These are phyloP conservation scores for Leishmania tarentolae DNA, from an alignment of 208 protist species.

Conservation along the genomic window DNA sequence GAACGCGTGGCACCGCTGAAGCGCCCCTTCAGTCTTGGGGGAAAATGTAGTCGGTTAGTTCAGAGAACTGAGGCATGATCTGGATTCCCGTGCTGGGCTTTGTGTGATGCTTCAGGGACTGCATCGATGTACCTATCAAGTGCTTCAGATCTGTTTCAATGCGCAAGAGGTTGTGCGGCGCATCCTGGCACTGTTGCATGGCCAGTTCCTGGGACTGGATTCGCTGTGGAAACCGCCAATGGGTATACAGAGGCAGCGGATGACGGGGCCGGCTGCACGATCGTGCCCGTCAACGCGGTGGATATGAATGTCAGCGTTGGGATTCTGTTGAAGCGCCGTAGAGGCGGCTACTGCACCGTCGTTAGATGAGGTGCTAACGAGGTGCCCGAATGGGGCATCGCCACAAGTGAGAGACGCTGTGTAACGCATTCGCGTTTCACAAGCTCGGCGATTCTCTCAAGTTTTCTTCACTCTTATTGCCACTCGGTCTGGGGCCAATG, in stretches of 20 bases:
- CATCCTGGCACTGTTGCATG: conserved; percentile 8
- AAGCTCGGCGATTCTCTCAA: conserved; percentile 55
- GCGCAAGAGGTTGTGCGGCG: conserved; percentile 49
- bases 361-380: conserved; percentile 45
- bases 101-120: conserved; percentile 45
- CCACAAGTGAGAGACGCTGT: conserved; percentile 92
- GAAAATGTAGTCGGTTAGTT: conserved; percentile 35
- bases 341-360: conserved; percentile 42
- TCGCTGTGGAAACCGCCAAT: not conserved
- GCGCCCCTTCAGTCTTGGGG: conserved; percentile 34
- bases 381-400: conserved; percentile 81
- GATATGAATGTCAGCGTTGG: conserved; percentile 37
- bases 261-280: not conserved
- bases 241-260: conserved; percentile 1
- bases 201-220: not conserved
- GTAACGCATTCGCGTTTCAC: conserved; percentile 90
- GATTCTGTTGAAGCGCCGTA: conserved; percentile 53
- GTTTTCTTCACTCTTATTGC: conserved; percentile 35
- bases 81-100: conserved; percentile 38
- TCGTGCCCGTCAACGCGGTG: not conserved
- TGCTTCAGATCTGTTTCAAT: conserved; percentile 55
- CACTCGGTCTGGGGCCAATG: conserved; percentile 58
- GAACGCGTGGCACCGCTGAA: conserved; percentile 31
- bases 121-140: conserved; percentile 37
- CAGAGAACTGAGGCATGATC: conserved; percentile 46